Evolutionary conservation across 2,329 filamentous ascomycete genomes (phyloP).

Genomic region (Colletotrichum graminicola): DNA sequence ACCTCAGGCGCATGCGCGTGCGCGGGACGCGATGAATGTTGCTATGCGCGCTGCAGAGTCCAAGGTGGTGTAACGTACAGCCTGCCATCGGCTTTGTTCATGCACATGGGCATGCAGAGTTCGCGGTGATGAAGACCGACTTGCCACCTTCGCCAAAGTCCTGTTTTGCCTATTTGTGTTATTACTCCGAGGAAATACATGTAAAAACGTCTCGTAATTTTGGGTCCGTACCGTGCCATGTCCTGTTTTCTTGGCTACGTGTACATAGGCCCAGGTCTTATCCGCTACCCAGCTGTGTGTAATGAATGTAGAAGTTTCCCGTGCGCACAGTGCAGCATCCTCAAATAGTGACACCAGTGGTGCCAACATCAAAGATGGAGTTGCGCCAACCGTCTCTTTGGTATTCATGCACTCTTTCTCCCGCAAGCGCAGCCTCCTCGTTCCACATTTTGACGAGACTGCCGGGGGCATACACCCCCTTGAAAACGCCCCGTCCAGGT

Average conservation of each 20-base stretch:
- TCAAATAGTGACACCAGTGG: constrained; percentile 44
- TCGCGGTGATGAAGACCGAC: constrained; percentile 18
- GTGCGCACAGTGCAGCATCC: constrained; percentile 13
- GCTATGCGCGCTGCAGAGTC: background rate
- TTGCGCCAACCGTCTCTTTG: constrained; percentile 84
- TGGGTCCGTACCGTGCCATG: constrained; percentile 18
- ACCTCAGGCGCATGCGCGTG: background rate
- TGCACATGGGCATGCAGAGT: constrained; percentile 4
- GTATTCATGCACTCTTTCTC: constrained; percentile 81
- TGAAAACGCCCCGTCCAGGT: constrained; percentile 74
- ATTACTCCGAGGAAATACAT: constrained; percentile 20
- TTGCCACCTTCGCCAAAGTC: constrained; percentile 28
- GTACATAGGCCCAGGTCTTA: background rate
- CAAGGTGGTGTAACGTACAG: background rate
- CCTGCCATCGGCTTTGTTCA: background rate
- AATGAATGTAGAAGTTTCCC: constrained; percentile 20
- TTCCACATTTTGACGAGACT: constrained; percentile 93
- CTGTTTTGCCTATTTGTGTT: constrained; percentile 28
- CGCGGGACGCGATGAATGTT: background rate
- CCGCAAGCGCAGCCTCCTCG: constrained; percentile 78
- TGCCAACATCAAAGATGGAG: constrained; percentile 76
- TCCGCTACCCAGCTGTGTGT: background rate
- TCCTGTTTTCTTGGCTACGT: constrained; percentile 11
- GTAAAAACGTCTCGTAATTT: background rate
- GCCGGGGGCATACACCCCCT: constrained; percentile 87